phyloP scores from a whole-genome alignment of 345 rosid species.

The Excoecaria agallocha region DNA sequence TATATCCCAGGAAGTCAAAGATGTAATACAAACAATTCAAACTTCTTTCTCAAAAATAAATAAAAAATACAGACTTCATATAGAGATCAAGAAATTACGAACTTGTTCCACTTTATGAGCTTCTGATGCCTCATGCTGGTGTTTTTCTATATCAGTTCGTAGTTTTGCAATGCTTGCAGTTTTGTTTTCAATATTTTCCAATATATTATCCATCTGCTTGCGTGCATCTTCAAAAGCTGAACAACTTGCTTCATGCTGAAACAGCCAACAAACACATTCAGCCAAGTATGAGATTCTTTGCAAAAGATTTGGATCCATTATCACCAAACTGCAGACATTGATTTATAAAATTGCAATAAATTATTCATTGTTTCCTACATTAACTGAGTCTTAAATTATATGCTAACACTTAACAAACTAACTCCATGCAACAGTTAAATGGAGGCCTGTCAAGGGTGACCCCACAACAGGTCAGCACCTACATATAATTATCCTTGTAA shows the following conservation, averaged over 20 bases:
- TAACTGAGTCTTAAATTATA: background rate
- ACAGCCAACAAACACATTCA: constrained; percentile 24
- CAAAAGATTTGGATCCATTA: background rate
- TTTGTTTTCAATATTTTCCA: constrained; percentile 48
- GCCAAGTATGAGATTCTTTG: constrained; percentile 19
- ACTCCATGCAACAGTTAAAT: background rate
- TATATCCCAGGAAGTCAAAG: constrained; percentile 2
- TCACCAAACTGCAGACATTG: background rate
- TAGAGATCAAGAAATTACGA: constrained; percentile 23
- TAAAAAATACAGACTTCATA: constrained; percentile 11
- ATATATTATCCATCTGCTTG: constrained; percentile 65
- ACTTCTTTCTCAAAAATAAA: background rate
- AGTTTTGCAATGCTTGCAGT: constrained; percentile 41
- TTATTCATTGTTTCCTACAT: background rate
- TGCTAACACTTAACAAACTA: background rate
- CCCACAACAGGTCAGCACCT: background rate
- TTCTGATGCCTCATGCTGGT: constrained; percentile 57
- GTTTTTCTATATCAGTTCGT: constrained; percentile 56
- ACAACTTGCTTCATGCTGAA: constrained; percentile 80
- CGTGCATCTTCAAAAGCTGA: constrained; percentile 75
- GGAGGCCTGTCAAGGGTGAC: too few relatives aligned
- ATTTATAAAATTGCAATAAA: background rate
- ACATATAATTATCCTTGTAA: background rate
- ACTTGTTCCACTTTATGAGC: constrained; percentile 78
- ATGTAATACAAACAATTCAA: background rate